Evolutionary conservation across 31 red algal species (phyloP).

Genomic region (Porphyra umbilicalis): DNA sequence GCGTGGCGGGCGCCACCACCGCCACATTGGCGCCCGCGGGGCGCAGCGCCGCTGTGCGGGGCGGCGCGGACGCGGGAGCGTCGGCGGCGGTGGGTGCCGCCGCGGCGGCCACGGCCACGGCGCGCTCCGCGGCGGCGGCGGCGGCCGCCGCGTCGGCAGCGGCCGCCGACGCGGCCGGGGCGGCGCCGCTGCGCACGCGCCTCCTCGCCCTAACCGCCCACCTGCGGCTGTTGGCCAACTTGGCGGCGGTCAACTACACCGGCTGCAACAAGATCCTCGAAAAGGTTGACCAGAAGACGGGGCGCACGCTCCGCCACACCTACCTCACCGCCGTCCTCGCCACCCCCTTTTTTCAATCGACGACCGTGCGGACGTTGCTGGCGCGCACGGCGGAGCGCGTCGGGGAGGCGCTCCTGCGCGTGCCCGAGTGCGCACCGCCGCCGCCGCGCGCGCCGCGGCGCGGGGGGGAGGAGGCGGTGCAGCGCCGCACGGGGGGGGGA

Average conservation of each 20-base stretch:
- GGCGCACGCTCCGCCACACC: slow-evolving; percentile 48
- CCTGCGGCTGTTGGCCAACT: slow-evolving; percentile 65
- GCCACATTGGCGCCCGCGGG: no score
- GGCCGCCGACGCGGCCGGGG: slow-evolving; percentile 9
- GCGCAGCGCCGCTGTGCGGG: no score
- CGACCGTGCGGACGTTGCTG: slow-evolving; percentile 63
- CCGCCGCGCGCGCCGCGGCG: background rate
- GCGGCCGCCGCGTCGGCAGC: no score
- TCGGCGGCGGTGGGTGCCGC: no score
- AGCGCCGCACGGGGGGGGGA: background rate
- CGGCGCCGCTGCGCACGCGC: slow-evolving; percentile 26
- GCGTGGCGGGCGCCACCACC: no score
- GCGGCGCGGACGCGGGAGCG: no score
- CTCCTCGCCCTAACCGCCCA: slow-evolving; percentile 69
- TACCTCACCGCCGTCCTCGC: slow-evolving; percentile 70
- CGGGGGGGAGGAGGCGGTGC: background rate
- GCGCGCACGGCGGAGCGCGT: slow-evolving; percentile 44
- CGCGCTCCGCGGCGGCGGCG: background rate
- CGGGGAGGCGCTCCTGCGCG: slow-evolving; percentile 29
- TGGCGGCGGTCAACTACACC: slow-evolving; percentile 84
- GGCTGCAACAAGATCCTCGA: slow-evolving; percentile 94
- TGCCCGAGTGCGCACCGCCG: no score
- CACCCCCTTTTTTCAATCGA: slow-evolving; percentile 81
- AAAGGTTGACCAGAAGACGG: slow-evolving; percentile 96
- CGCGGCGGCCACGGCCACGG: no score